A percentile compares a stretch with the other conserved stretches of the same genome.
Conservation (phyloP, 2,329 filamentous ascomycete species). For the Talaromyces sp. region DNA sequence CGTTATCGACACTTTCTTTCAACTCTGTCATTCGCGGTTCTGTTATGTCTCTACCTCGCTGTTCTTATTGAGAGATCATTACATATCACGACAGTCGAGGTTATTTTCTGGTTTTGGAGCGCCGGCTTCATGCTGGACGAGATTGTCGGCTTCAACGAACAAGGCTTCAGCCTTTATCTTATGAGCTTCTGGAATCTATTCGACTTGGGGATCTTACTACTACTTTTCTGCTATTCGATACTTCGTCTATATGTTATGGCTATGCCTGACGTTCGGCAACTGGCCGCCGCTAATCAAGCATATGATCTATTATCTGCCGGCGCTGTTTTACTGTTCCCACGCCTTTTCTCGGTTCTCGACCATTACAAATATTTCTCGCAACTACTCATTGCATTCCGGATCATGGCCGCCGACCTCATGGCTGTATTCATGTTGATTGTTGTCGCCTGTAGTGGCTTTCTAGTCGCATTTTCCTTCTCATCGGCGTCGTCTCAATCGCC, state of each 20-base stretch:
- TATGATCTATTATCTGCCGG: slow-evolving; percentile 94
- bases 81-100: slow-evolving; percentile 77
- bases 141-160: slow-evolving; percentile 92
- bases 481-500: slow-evolving; percentile 69
- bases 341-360: slow-evolving; percentile 88
- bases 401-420: slow-evolving; percentile 88
- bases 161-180: slow-evolving; percentile 93
- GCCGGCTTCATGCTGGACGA: slow-evolving; percentile 96
- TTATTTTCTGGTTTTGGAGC: slow-evolving; percentile 97
- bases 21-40: slow-evolving; percentile 78
- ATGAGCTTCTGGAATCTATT: slow-evolving; percentile 99
- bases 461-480: slow-evolving; percentile 87
- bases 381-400: slow-evolving; percentile 84
- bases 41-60: slow-evolving; percentile 81
- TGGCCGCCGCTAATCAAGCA: slow-evolving; percentile 75
- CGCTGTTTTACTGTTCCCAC: slow-evolving; percentile 82
- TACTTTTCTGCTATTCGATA: slow-evolving; percentile 86
- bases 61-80: slow-evolving; percentile 74
- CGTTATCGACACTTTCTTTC: slow-evolving; percentile 89
- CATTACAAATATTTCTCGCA: slow-evolving; percentile 97
- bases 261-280: slow-evolving; percentile 66
- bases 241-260: slow-evolving; percentile 86
- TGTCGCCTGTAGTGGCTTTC: slow-evolving; percentile 90
- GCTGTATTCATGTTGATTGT: slow-evolving; percentile 81
- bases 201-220: slow-evolving; percentile 81